These are phyloP conservation scores for Fonsecaea pedrosoi DNA, from an alignment of 2,329 filamentous ascomycete species.

Conservation along the genomic window DNA sequence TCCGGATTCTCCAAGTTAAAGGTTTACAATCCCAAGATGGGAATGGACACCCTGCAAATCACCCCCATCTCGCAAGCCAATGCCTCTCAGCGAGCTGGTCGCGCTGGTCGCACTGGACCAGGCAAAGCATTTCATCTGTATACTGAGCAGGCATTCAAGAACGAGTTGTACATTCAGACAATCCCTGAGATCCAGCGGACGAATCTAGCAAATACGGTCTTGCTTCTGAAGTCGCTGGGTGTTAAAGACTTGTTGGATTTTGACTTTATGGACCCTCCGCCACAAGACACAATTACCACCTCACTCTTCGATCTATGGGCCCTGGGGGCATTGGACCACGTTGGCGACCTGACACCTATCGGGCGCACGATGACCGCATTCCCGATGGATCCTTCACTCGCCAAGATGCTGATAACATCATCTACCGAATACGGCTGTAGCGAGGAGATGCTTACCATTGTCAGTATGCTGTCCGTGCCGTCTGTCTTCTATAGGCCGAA, in stretches of 20 bases:
- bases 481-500: slow-evolving; percentile 97
- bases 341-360: slow-evolving; percentile 86
- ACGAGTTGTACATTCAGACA: slow-evolving; percentile 94
- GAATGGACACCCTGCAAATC: slow-evolving; percentile 98
- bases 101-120: slow-evolving; percentile 91
- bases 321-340: slow-evolving; percentile 87
- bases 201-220: slow-evolving; percentile 81
- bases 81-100: slow-evolving; percentile 87
- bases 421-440: slow-evolving; percentile 88
- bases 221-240: slow-evolving; percentile 86
- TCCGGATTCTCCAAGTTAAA: slow-evolving; percentile 96
- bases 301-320: slow-evolving; percentile 98
- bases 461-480: slow-evolving; percentile 96
- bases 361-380: slow-evolving; percentile 95
- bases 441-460: slow-evolving; percentile 98
- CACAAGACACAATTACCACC: slow-evolving; percentile 96
- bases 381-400: slow-evolving; percentile 95
- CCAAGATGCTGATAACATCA: slow-evolving; percentile 92
- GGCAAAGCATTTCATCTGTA: slow-evolving; percentile 94
- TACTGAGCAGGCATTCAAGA: slow-evolving; percentile 92
- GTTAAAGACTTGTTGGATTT: slow-evolving; percentile 94
- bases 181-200: slow-evolving; percentile 98
- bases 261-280: slow-evolving; percentile 97
- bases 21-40: slow-evolving; percentile 98
- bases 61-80: slow-evolving; percentile 98